A percentile compares a stretch with the other conserved stretches of the same genome.
Evolutionary conservation across 1,284 basidiomycete genomes (phyloP).

Genomic region (Ustilago trichophora): DNA sequence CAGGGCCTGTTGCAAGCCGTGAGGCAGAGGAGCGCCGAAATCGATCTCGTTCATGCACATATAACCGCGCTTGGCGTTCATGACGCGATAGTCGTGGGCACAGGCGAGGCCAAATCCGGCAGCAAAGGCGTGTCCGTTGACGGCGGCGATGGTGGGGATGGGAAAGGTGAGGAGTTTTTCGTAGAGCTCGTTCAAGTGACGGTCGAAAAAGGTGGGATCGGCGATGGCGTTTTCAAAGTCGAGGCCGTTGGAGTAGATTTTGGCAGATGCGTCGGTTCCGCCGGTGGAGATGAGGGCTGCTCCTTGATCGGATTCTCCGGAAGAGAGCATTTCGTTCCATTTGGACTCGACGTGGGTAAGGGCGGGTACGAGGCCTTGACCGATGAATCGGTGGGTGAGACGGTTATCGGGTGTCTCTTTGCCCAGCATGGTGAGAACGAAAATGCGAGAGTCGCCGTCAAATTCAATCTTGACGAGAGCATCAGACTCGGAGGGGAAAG

Average conservation of each 20-base stretch:
- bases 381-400: constrained; percentile 72
- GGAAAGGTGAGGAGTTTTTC: constrained; percentile 69
- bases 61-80: constrained; percentile 84
- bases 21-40: constrained; percentile 57
- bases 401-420: constrained; percentile 73
- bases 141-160: constrained; percentile 77
- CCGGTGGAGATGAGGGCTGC: constrained; percentile 60
- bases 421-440: constrained; percentile 50
- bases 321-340: constrained; percentile 72
- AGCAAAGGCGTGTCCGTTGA: constrained; percentile 92
- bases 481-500: constrained; percentile 11
- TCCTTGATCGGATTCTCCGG: constrained; percentile 39
- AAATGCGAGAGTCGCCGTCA: constrained; percentile 44
- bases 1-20: constrained; percentile 71
- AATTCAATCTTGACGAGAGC: constrained; percentile 40
- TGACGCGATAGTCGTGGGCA: constrained; percentile 87
- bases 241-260: constrained; percentile 71
- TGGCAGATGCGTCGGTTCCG: constrained; percentile 23
- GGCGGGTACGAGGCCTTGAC: constrained; percentile 76
- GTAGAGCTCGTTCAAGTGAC: constrained; percentile 69
- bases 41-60: constrained; percentile 85
- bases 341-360: constrained; percentile 80
- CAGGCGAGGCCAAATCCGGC: constrained; percentile 82
- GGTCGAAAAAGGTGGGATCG: constrained; percentile 75
- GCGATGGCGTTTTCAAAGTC: constrained; percentile 75